phyloP scores from a whole-genome alignment of 352 stramenopile genomes.

The Chrysophaeum taylorii region DNA sequence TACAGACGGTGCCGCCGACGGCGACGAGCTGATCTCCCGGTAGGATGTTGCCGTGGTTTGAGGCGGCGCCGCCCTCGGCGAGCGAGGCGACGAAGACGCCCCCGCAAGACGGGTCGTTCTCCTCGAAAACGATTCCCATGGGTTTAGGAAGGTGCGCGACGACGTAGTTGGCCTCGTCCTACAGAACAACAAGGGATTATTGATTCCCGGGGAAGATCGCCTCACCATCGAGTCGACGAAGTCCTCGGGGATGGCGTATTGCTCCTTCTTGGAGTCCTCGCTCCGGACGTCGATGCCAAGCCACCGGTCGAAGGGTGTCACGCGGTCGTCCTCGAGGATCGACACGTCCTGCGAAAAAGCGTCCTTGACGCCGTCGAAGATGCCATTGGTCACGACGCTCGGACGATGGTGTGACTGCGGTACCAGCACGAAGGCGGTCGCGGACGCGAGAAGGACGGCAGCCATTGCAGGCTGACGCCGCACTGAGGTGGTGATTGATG shows the following conservation, averaged over 20 bases:
- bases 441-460: no score
- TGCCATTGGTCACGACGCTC: no score
- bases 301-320: slow-evolving; percentile 8
- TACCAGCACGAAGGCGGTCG: no score
- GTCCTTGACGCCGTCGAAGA: slow-evolving; percentile 13
- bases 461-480: no score
- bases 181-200: no score
- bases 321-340: slow-evolving; percentile 8
- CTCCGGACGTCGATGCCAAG: slow-evolving; percentile 3
- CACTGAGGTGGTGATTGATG: no score
- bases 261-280: neutral
- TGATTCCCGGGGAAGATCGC: no score
- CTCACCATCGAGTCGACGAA: slow-evolving; percentile 58
- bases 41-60: slow-evolving; percentile 31
- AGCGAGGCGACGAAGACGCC: slow-evolving; percentile 54
- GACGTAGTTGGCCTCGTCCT: slow-evolving; percentile 49
- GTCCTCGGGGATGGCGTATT: slow-evolving; percentile 18
- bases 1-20: slow-evolving; percentile 39
- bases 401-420: no score
- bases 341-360: neutral
- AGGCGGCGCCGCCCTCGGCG: slow-evolving; percentile 37
- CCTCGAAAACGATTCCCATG: slow-evolving; percentile 61
- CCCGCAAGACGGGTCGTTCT: slow-evolving; percentile 47
- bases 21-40: slow-evolving; percentile 50
- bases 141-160: slow-evolving; percentile 41